A percentile compares a stretch with the other conserved stretches of the same genome.
These are phyloP conservation scores for Penicillium sp. DNA, from an alignment of 2,329 filamentous ascomycete genomes.

Conservation along the genomic window DNA sequence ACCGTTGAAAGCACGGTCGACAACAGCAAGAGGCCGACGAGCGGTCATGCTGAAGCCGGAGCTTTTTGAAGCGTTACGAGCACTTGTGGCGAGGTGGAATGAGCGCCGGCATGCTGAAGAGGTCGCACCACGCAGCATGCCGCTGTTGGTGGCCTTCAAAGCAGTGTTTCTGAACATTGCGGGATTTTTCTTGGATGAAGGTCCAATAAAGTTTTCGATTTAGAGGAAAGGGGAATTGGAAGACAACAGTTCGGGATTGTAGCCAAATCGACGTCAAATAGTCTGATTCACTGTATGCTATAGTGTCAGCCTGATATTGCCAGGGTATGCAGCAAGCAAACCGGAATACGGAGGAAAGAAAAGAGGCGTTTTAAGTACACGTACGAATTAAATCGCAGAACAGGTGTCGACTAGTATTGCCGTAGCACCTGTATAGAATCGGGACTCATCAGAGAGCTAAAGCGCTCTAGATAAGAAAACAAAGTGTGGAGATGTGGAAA, in stretches of 20 bases:
- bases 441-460: conserved; percentile 42
- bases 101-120: conserved; percentile 34
- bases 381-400: conserved; percentile 19
- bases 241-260: conserved; percentile 1
- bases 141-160: conserved; percentile 40
- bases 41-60: conserved; percentile 38
- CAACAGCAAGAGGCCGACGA: conserved; percentile 44
- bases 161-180: conserved; percentile 42
- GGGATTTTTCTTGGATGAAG: conserved; percentile 28
- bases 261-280: conserved; percentile 4
- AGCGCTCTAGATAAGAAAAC: conserved; percentile 28
- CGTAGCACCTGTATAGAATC: conserved; percentile 40
- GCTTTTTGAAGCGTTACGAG: conserved; percentile 31
- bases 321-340: conserved; percentile 20
- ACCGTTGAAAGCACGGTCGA: conserved; percentile 37
- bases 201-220: conserved; percentile 8
- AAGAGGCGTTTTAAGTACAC: conserved; percentile 20
- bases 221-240: conserved; percentile 2
- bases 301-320: conserved; percentile 13
- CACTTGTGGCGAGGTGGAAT: conserved; percentile 33
- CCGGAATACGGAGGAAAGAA: conserved; percentile 28
- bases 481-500: conserved; percentile 14
- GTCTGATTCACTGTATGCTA: conserved; percentile 1
- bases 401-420: conserved; percentile 43
- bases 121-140: conserved; percentile 37